Evolutionary conservation across 345 rosid species (phyloP).

Genomic region (Sisymbrium irio): DNA sequence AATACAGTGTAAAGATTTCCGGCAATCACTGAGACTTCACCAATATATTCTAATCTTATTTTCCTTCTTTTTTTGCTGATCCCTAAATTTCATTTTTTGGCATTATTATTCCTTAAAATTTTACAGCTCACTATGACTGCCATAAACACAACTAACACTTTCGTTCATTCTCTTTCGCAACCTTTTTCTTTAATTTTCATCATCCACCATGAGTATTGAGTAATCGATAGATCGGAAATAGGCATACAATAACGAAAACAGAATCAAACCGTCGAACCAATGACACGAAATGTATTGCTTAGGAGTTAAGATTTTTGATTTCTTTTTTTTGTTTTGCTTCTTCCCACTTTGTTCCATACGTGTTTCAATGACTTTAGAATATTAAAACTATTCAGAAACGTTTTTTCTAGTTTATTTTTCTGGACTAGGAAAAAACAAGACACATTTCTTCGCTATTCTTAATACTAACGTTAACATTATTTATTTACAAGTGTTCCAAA

Average conservation of each 20-base stretch:
- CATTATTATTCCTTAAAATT: not conserved
- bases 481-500: not conserved
- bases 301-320: slow-evolving; percentile 1
- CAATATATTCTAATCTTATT: not conserved
- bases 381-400: not conserved
- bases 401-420: not conserved
- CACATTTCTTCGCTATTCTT: slow-evolving; percentile 12
- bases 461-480: not conserved
- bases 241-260: not conserved
- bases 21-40: slow-evolving; percentile 15
- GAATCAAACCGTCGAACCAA: slow-evolving; percentile 15
- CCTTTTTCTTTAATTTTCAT: not conserved
- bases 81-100: not conserved
- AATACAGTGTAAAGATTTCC: not conserved
- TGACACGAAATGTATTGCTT: slow-evolving; percentile 23
- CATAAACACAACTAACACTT: not conserved
- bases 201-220: not conserved
- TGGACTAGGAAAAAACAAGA: not conserved
- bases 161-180: not conserved
- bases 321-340: not conserved
- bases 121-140: not conserved
- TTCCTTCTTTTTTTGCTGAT: not conserved
- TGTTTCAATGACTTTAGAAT: not conserved
- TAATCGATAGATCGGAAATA: not conserved
- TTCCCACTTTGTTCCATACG: slow-evolving; percentile 17